A percentile compares a stretch with the other conserved stretches of the same genome.
These are phyloP conservation scores for Elaeis guineensis DNA, from an alignment of 176 grass and related monocot species.

Conservation along the genomic window DNA sequence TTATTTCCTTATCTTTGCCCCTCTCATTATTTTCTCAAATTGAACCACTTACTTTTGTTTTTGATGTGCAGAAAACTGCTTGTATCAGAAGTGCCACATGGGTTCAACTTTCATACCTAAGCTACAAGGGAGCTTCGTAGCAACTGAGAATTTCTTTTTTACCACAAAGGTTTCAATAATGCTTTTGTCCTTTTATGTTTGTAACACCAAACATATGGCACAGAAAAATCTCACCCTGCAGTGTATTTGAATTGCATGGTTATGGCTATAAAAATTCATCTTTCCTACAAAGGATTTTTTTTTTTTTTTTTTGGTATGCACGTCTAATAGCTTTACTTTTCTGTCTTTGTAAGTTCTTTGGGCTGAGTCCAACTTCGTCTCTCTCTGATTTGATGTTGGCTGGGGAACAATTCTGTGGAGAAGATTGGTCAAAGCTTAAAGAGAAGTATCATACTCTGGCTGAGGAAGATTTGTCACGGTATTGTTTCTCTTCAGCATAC, in stretches of 20 bases:
- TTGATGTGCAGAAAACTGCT: slow-evolving; percentile 49
- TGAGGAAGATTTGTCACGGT: slow-evolving; percentile 64
- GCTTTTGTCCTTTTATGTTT: slow-evolving; percentile 5
- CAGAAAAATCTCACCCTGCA: too few species aligned
- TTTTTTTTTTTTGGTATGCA: neutral
- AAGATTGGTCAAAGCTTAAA: slow-evolving; percentile 54
- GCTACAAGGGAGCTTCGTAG: slow-evolving; percentile 72
- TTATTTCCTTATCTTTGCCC: too few species aligned
- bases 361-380: slow-evolving; percentile 47
- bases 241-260: too few species aligned
- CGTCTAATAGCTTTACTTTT: neutral
- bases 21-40: neutral
- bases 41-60: slow-evolving; percentile 8
- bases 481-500: slow-evolving; percentile 94
- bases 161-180: slow-evolving; percentile 56
- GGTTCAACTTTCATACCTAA: slow-evolving; percentile 77
- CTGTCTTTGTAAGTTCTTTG: slow-evolving; percentile 50
- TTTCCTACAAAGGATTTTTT: neutral
- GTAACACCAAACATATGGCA: too few species aligned
- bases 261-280: too few species aligned
- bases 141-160: slow-evolving; percentile 98
- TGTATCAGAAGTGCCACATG: slow-evolving; percentile 54
- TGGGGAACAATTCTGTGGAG: slow-evolving; percentile 70
- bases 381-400: slow-evolving; percentile 55
- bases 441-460: slow-evolving; percentile 39